Evolutionary conservation across 305 asterid genomes (phyloP), one percentile per base, ranked within the genome.

Genomic region (Fraxinus xanthoxyloides): DNA sequence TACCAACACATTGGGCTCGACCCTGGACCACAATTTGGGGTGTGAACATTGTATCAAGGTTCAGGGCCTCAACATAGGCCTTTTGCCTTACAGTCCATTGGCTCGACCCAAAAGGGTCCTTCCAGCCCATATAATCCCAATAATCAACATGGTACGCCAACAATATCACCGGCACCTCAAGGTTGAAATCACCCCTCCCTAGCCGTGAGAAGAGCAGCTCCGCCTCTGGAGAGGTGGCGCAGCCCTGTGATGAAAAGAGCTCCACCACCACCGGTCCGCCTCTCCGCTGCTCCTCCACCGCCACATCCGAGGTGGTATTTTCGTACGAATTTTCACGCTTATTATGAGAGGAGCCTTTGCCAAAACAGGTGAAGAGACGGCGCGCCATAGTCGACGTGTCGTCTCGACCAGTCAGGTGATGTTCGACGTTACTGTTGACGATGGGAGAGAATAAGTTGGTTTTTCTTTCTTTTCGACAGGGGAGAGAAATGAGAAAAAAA

Each of bases 111-210:
- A 87, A 95, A 0, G 97, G 95, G 26, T 95, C 99, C 77, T 92
- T 95, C 99, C 99, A 95, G 23, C 97, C 99, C 85, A 81, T 90
- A 48, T 95, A 93, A 78, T 95, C 98, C 98, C 99, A 95, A 74
- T 88, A 89, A 80, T 95, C 98, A 19, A 95, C 98, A 80, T 95
- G 98, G 82, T 88, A 95, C 0, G 94, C 90, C 89, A 95, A 51
- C 89, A 93, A 40, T 1, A 92, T 65, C 87, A 95, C 80, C 81
- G 97, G 98, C 84, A 73, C 84, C 7, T 87, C 93, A 9, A 90
- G 82, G 36, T 84, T 81, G 87, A 91, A 95, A 35, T 95, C 98
- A 17, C 99, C 99, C 69, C 99, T 86, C 34, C 98, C 99, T n/a
- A 95, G 84, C 81, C 98, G 91, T 36, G 99, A 91, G 84, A 93